A percentile compares a stretch with the other conserved stretches of the same genome.
Conservation (phyloP, 768 basidiomycete genomes). For the Daedaleopsis sinensis region DNA sequence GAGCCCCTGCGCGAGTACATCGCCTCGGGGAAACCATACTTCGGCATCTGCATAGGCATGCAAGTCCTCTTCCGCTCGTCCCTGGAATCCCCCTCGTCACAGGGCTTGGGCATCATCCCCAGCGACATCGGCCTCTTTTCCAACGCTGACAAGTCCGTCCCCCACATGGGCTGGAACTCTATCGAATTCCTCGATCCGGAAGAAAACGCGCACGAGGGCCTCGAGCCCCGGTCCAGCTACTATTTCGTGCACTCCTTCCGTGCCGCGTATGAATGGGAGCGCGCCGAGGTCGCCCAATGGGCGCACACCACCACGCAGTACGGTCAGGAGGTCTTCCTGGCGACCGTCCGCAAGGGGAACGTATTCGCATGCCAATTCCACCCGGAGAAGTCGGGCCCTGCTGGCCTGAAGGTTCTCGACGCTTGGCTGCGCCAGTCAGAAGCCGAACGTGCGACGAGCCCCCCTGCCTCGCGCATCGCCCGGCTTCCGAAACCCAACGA, state of each 20-base stretch:
- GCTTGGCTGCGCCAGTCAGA: conserved; percentile 74
- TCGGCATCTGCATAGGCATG: conserved; percentile 98
- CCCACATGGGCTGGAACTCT: conserved; percentile 98
- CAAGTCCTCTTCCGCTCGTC: conserved; percentile 93
- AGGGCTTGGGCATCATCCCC: conserved; percentile 88
- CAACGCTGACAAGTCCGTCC: conserved; percentile 79
- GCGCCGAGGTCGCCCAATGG: conserved; percentile 70
- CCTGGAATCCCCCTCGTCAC: conserved; percentile 64
- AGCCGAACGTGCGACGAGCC: conserved; percentile 39
- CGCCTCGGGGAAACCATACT: conserved; percentile 86
- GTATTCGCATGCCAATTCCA: conserved; percentile 96
- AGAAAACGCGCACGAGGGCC: conserved; percentile 44
- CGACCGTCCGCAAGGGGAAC: conserved; percentile 79
- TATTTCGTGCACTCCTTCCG: conserved; percentile 98
- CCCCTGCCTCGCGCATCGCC: conserved; percentile 38
- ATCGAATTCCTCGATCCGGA: conserved; percentile 59
- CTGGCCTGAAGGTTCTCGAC: conserved; percentile 80
- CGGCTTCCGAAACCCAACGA: conserved; percentile 50
- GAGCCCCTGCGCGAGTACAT: conserved; percentile 85
- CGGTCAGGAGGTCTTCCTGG: conserved; percentile 90
- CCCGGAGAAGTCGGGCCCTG: conserved; percentile 93
- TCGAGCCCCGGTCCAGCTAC: conserved; percentile 67
- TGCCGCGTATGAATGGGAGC: conserved; percentile 68
- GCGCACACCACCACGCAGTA: conserved; percentile 89
- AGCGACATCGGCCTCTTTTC: conserved; percentile 75